A percentile compares a stretch with the other conserved stretches of the same genome.
Conservation (phyloP, 2,329 filamentous ascomycete genomes). For the Colletotrichum simmondsii region DNA sequence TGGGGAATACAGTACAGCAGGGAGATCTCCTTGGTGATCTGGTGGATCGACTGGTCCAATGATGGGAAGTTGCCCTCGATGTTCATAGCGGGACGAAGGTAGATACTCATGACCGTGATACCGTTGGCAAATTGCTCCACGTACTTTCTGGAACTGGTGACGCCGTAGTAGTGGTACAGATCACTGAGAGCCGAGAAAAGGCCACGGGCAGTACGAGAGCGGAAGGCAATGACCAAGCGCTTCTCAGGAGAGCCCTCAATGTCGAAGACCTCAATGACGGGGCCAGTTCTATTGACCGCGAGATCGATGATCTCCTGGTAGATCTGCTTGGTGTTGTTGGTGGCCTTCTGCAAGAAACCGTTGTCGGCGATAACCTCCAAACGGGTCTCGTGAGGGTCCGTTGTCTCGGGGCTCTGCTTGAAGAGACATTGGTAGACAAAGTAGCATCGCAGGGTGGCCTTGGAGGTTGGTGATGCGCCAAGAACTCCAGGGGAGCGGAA, state of each 20-base stretch:
- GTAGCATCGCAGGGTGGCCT: conserved; percentile 93
- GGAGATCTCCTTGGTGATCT: conserved; percentile 98
- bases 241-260: conserved; percentile 93
- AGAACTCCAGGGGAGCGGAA: conserved; percentile 91
- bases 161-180: conserved; percentile 97
- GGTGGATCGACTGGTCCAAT: conserved; percentile 94
- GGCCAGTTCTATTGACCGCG: conserved; percentile 85
- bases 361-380: conserved; percentile 93
- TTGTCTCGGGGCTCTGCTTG: conserved; percentile 76
- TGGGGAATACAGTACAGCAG: conserved; percentile 97
- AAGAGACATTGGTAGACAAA: conserved; percentile 99
- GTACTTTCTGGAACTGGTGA: conserved; percentile 97
- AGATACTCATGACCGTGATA: conserved; percentile 96
- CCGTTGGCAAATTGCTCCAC: conserved; percentile 99
- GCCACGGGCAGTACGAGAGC: conserved; percentile 89
- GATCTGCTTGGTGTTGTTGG: conserved; percentile 92
- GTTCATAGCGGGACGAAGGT: conserved; percentile 79
- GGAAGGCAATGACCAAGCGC: conserved; percentile 93
- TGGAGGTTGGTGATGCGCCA: conserved; percentile 72
- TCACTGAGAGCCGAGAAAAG: conserved; percentile 96
- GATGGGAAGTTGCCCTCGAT: conserved; percentile 73
- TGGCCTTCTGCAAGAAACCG: conserved; percentile 95
- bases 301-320: conserved; percentile 94
- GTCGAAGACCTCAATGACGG: conserved; percentile 98
- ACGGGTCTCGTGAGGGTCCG: conserved; percentile 82